Evolutionary conservation across 2,329 filamentous ascomycete genomes (phyloP), one percentile per base, ranked within the genome.

Genomic region (Cryoendolithus antarcticus): DNA sequence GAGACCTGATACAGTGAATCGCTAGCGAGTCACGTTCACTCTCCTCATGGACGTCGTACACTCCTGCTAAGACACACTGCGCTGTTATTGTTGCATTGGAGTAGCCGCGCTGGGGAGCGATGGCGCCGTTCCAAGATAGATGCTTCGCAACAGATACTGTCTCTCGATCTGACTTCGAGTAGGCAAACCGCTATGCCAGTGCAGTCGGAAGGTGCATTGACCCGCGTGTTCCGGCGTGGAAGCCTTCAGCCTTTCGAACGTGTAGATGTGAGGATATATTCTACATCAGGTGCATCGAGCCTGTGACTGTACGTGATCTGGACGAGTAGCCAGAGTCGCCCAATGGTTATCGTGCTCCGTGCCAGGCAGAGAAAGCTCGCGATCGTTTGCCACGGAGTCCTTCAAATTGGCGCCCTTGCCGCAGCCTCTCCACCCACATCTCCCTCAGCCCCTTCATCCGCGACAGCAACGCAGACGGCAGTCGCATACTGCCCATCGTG

Each of bases 401-500:
- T n/a, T 44, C 34, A 42, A 19, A 19, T 19, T 19, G 41, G 41
- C 39, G 38, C 42, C 12, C 53, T 12, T 4, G 49, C 48, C 30
- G 46, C 48, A 33, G 48, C 45, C 38, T 57, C 52, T 21, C 53
- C 54, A 8, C 53, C 50, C 10, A 54, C 50, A 40, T 57, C 53
- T n/a, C 51, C 47, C 6, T 34, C 34, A 24, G 39, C 30, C 15
- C 52, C 43, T 41, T 52, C 30, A 19, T 40, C 47, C 9, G 44
- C 43, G 4, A 58, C 56, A n/a, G 72, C 75, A 27, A 85, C 47
- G 46, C 79, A 82, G 1, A 80, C 68, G 5, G 81, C 82, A 12
- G 72, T 78, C 7, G 86, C 86, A 61, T 86, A 93, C 6, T 85
- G 80, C 2, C 75, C 79, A 59, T 95, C 88, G 57, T 95, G 88